Evolutionary conservation across 2,329 filamentous ascomycete genomes (phyloP).

Genomic region (Lasiodiplodia theobromae): DNA sequence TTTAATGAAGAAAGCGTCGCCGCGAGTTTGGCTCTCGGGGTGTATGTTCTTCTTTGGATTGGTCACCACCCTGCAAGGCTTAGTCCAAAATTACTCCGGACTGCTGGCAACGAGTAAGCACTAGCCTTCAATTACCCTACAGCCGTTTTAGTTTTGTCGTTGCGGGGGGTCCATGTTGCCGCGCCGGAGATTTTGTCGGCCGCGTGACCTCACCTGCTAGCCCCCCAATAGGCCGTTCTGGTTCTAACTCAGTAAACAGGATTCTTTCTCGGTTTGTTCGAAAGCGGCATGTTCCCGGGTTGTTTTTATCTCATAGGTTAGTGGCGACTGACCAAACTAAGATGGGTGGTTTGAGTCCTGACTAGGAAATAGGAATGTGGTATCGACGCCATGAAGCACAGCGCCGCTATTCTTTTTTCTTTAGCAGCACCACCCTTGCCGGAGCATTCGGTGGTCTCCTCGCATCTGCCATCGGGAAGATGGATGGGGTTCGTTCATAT

Average conservation of each 20-base stretch:
- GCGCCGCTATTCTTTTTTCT: constrained; percentile 93
- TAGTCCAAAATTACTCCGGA: constrained; percentile 79
- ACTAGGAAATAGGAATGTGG: constrained; percentile 57
- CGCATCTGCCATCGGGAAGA: constrained; percentile 86
- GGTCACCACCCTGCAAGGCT: constrained; percentile 75
- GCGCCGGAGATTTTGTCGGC: background rate
- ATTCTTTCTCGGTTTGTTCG: constrained; percentile 79
- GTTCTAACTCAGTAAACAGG: constrained; percentile 13
- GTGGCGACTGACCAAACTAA: no score
- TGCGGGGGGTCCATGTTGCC: background rate
- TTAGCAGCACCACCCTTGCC: constrained; percentile 79
- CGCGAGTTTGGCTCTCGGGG: constrained; percentile 58
- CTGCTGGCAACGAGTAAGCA: constrained; percentile 69
- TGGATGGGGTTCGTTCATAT: constrained; percentile 75
- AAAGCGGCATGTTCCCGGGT: constrained; percentile 69
- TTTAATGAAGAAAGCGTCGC: constrained; percentile 59
- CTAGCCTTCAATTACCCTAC: background rate
- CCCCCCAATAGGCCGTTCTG: no score
- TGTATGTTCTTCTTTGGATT: constrained; percentile 89
- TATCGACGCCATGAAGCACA: constrained; percentile 88
- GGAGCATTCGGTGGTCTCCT: constrained; percentile 87
- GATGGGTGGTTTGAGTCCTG: no score
- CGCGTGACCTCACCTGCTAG: background rate
- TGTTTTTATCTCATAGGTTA: constrained; percentile 49
- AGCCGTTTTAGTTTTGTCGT: background rate